Percentiles rank a stretch among this genome's conserved stretches.
Evolutionary conservation across 1,139 yeast genomes (phyloP).

Genomic region (Magnusiomyces ingens): DNA sequence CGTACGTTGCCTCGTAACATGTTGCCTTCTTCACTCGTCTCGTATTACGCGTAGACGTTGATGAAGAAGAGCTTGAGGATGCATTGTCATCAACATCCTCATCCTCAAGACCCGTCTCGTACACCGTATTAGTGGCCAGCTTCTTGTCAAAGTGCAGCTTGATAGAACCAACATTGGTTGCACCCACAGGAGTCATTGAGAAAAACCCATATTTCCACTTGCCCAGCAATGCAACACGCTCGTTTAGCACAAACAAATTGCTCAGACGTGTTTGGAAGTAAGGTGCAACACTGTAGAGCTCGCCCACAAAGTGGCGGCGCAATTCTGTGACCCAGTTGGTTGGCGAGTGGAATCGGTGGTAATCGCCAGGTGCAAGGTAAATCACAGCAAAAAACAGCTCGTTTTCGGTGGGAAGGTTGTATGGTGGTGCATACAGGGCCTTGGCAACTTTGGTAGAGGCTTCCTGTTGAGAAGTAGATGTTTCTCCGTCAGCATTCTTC

Average conservation of each 20-base stretch:
- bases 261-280: conserved; percentile 83
- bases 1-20: conserved; percentile 91
- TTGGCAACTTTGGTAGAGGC: conserved; percentile 21
- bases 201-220: conserved; percentile 96
- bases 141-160: conserved; percentile 88
- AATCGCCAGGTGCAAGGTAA: conserved; percentile 96
- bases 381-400: conserved; percentile 84
- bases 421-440: conserved; percentile 26
- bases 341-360: conserved; percentile 96
- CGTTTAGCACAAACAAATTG: conserved; percentile 85
- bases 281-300: conserved; percentile 92
- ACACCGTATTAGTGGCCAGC: conserved; percentile 71
- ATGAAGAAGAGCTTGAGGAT: conserved; percentile 5
- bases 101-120: conserved; percentile 38
- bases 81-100: neutral
- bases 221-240: conserved; percentile 90
- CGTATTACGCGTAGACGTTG: conserved; percentile 12
- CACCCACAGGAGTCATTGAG: conserved; percentile 99
- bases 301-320: conserved; percentile 95
- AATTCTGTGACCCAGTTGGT: conserved; percentile 91
- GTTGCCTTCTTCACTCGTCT: conserved; percentile 55
- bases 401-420: conserved; percentile 36
- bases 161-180: conserved; percentile 96
- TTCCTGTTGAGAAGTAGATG: conserved; percentile 16
- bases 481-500: conserved; percentile 9